Percentiles rank a stretch among this genome's conserved stretches.
These are phyloP conservation scores for Miscanthus lutarioriparius DNA, from an alignment of 176 grass and related monocot species.

Conservation along the genomic window DNA sequence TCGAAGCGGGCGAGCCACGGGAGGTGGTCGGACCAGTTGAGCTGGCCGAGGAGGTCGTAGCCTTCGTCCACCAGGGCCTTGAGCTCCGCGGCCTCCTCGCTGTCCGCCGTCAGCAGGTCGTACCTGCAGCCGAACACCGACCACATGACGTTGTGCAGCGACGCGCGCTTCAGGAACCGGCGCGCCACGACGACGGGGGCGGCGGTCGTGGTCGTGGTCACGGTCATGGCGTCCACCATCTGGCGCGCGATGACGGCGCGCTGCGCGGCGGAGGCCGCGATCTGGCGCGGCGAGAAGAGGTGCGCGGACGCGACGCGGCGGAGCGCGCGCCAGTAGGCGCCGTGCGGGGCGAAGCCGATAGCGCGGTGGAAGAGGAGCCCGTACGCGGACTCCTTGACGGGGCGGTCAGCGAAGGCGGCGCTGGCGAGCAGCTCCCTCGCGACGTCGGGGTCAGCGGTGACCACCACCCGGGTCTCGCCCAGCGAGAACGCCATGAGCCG, in stretches of 20 bases:
- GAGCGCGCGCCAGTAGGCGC: slow-evolving; percentile 73
- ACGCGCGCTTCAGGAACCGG: slow-evolving; percentile 53
- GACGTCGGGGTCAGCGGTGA: slow-evolving; percentile 69
- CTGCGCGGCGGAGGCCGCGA: slow-evolving; percentile 44
- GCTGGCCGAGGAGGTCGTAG: slow-evolving; percentile 62
- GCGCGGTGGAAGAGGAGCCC: slow-evolving; percentile 79
- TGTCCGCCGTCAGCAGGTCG: not conserved
- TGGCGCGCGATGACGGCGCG: slow-evolving; percentile 57
- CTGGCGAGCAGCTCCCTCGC: slow-evolving; percentile 63
- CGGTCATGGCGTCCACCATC: slow-evolving; percentile 42
- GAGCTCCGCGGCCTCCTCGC: slow-evolving; percentile 58
- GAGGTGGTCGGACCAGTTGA: slow-evolving; percentile 91
- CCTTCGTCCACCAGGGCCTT: slow-evolving; percentile 71
- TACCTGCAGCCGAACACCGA: slow-evolving; percentile 66
- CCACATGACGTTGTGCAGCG: slow-evolving; percentile 82
- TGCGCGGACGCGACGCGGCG: slow-evolving; percentile 64
- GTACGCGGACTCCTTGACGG: slow-evolving; percentile 75
- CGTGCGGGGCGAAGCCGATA: slow-evolving; percentile 84
- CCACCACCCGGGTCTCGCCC: slow-evolving; percentile 58
- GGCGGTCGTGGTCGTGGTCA: not conserved
- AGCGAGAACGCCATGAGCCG: slow-evolving; percentile 75
- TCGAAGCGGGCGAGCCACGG: slow-evolving; percentile 50
- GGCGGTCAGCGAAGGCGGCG: slow-evolving; percentile 69
- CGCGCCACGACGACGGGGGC: slow-evolving; percentile 18
- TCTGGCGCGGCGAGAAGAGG: slow-evolving; percentile 75